Evolutionary conservation across 2,329 filamentous ascomycete species (phyloP).

Genomic region (Colletotrichum australisinense): DNA sequence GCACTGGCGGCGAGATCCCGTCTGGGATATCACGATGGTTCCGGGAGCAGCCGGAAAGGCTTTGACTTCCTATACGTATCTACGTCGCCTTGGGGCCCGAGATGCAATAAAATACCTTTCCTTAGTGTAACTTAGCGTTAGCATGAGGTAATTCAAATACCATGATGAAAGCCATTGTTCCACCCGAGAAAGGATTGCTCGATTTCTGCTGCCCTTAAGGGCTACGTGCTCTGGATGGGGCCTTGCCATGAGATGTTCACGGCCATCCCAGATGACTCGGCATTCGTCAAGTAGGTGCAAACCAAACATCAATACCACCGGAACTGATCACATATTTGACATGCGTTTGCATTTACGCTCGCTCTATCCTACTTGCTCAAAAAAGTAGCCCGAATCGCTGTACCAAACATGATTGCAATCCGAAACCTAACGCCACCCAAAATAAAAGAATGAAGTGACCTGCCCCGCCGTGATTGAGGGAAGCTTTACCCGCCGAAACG

Average conservation of each 20-base stretch:
- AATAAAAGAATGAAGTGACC: not conserved
- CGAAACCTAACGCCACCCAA: not conserved
- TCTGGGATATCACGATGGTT: slow-evolving; percentile 24
- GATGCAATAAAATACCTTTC: slow-evolving; percentile 21
- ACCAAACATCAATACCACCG: no score
- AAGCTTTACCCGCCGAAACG: not conserved
- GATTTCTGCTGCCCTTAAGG: no score
- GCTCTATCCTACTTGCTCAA: not conserved
- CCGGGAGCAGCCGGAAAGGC: not conserved
- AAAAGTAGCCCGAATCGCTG: slow-evolving; percentile 5
- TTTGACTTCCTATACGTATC: not conserved
- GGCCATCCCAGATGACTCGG: no score
- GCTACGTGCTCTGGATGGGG: no score
- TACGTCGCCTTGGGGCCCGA: slow-evolving; percentile 20
- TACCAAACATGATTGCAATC: not conserved
- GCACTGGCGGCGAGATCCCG: slow-evolving; percentile 2
- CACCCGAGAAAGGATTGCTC: no score
- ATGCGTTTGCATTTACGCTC: not conserved
- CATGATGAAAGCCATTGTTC: not conserved
- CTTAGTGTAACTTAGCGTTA: slow-evolving; percentile 3
- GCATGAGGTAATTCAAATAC: slow-evolving; percentile 14
- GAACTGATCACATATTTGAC: not conserved
- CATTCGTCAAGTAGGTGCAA: not conserved
- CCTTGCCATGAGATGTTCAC: no score
- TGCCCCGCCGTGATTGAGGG: not conserved